A percentile compares a stretch with the other conserved stretches of the same genome.
phyloP scores from a whole-genome alignment of 441 rosid genomes.

The Erodium trifolium region DNA sequence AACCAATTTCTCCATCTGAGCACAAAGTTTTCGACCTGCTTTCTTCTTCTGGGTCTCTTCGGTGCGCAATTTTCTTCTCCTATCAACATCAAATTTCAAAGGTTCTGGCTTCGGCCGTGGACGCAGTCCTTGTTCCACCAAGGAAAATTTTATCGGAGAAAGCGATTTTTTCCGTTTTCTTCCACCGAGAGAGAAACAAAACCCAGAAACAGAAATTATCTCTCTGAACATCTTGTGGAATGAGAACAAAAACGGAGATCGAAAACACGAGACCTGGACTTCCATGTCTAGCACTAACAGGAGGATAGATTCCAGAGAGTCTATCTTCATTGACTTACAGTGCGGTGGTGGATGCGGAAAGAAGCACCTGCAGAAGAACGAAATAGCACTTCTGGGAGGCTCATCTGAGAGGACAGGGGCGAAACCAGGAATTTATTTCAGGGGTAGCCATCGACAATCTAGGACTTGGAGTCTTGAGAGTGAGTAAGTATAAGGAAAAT shows the following conservation, averaged over 20 bases:
- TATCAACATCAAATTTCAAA: slow-evolving; percentile 21
- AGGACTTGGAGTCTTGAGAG: too few species aligned
- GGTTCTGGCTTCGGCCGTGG: slow-evolving; percentile 51
- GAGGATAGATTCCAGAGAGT: not conserved
- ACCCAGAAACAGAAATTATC: too few species aligned
- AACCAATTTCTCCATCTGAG: slow-evolving; percentile 70
- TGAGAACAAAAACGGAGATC: slow-evolving; percentile 24
- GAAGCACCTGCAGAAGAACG: too few species aligned
- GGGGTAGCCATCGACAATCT: too few species aligned
- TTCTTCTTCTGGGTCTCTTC: slow-evolving; percentile 28
- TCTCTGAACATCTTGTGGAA: slow-evolving; percentile 21
- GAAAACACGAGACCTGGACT: slow-evolving; percentile 45
- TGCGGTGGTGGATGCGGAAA: too few species aligned
- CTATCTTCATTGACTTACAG: slow-evolving; percentile 2
- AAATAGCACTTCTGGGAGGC: too few species aligned
- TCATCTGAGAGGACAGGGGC: too few species aligned
- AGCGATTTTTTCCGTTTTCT: slow-evolving; percentile 38
- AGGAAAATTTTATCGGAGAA: slow-evolving; percentile 37
- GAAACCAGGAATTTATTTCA: too few species aligned
- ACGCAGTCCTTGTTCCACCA: slow-evolving; percentile 41
- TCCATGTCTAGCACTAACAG: slow-evolving; percentile 43
- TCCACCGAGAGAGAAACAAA: slow-evolving; percentile 29
- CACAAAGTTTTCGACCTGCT: slow-evolving; percentile 43
- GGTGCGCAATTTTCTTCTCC: slow-evolving; percentile 15
- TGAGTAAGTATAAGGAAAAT: too few species aligned